Percentiles rank a stretch among this genome's conserved stretches.
phyloP scores from a whole-genome alignment of 2,329 filamentous ascomycete genomes.

The Boeremia lycopersici region DNA sequence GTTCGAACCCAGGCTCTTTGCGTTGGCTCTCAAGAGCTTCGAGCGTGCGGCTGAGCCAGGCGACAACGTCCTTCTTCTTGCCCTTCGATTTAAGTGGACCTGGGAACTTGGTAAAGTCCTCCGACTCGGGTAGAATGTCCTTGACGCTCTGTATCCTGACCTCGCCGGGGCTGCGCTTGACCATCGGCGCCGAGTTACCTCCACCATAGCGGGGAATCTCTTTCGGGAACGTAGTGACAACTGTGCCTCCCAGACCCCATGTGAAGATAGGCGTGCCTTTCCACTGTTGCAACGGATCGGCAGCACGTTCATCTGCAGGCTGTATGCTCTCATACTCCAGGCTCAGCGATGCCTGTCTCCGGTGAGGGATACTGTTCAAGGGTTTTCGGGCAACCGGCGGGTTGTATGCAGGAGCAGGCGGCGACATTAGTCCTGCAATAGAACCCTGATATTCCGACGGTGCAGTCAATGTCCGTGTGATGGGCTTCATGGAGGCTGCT shows the following conservation, averaged over 20 bases:
- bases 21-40: slow-evolving; percentile 67
- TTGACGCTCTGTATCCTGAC: slow-evolving; percentile 78
- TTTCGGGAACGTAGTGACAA: slow-evolving; percentile 86
- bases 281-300: slow-evolving; percentile 87
- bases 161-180: slow-evolving; percentile 82
- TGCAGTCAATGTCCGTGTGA: slow-evolving; percentile 47
- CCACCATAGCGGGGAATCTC: slow-evolving; percentile 85
- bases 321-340: slow-evolving; percentile 60
- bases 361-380: slow-evolving; percentile 41
- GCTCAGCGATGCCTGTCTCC: slow-evolving; percentile 50
- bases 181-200: slow-evolving; percentile 73
- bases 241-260: slow-evolving; percentile 84
- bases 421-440: slow-evolving; percentile 54
- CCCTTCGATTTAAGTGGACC: slow-evolving; percentile 86
- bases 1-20: slow-evolving; percentile 54
- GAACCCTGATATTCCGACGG: slow-evolving; percentile 59
- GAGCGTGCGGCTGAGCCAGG: slow-evolving; percentile 81
- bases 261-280: slow-evolving; percentile 84
- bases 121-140: slow-evolving; percentile 72
- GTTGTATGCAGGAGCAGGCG: slow-evolving; percentile 42
- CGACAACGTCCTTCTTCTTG: slow-evolving; percentile 91
- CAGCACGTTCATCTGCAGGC: slow-evolving; percentile 61
- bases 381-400: slow-evolving; percentile 16
- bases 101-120: slow-evolving; percentile 80
- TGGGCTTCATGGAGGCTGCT: slow-evolving; percentile 58